Conservation (phyloP, 2,329 filamentous ascomycete species). For the Drechslerella dactyloides region DNA sequence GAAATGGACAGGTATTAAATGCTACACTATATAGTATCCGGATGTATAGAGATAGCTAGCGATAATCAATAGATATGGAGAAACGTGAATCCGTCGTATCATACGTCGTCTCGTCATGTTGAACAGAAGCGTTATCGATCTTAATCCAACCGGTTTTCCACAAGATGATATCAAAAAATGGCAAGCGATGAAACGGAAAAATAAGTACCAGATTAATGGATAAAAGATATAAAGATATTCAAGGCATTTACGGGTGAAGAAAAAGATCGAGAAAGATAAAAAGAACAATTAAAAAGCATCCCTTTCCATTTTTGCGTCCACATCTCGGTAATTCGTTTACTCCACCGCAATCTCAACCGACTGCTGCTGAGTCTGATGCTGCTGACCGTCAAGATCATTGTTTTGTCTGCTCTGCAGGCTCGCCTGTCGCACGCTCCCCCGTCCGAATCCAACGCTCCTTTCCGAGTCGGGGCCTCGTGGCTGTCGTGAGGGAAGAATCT, state of each 20-base stretch:
- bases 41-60: slow-evolving; percentile 22
- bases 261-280: slow-evolving; percentile 19
- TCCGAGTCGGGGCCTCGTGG: slow-evolving; percentile 56
- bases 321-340: slow-evolving; percentile 51
- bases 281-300: slow-evolving; percentile 35
- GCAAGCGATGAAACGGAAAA: slow-evolving; percentile 32
- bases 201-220: slow-evolving; percentile 43
- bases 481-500: slow-evolving; percentile 55
- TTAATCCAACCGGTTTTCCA: slow-evolving; percentile 28
- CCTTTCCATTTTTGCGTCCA: slow-evolving; percentile 25
- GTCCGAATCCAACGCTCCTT: slow-evolving; percentile 55
- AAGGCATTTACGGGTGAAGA: neutral
- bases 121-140: slow-evolving; percentile 42
- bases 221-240: slow-evolving; percentile 3
- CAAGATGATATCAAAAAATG: slow-evolving; percentile 29
- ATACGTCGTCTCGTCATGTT: slow-evolving; percentile 35
- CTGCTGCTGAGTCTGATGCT: slow-evolving; percentile 36
- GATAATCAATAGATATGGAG: slow-evolving; percentile 20
- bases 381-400: slow-evolving; percentile 49
- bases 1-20: slow-evolving; percentile 26
- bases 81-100: slow-evolving; percentile 36
- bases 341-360: slow-evolving; percentile 56
- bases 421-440: slow-evolving; percentile 43
- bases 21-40: slow-evolving; percentile 22
- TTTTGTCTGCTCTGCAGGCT: slow-evolving; percentile 35